phyloP scores from a whole-genome alignment of 495 filamentous ascomycete species.

The Friedmanniomyces endolithicus region DNA sequence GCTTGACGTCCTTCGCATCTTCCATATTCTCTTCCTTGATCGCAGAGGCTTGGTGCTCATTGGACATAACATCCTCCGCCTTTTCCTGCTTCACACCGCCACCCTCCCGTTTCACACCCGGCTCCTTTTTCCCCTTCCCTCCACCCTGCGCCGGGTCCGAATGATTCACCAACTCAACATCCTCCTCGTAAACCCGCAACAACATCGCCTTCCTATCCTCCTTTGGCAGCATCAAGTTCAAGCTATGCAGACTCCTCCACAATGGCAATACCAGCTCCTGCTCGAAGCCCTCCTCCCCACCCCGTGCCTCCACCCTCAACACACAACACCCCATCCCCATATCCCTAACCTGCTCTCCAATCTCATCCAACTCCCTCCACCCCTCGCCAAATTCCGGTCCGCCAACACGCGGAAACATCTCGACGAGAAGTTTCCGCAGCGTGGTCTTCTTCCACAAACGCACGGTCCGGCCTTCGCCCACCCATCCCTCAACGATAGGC shows the following conservation, averaged over 20 bases:
- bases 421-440: constrained; percentile 63
- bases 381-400: constrained; percentile 34
- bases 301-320: constrained; percentile 61
- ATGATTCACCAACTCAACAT: constrained; percentile 23
- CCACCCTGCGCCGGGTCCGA: neutral
- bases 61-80: neutral
- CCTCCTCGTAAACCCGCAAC: constrained; percentile 78
- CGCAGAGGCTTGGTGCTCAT: neutral
- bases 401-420: constrained; percentile 84
- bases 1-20: neutral
- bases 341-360: constrained; percentile 66
- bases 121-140: neutral
- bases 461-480: constrained; percentile 67
- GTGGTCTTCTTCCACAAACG: constrained; percentile 61
- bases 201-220: constrained; percentile 89
- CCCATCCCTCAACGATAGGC: constrained; percentile 73
- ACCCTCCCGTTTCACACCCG: too few relatives aligned
- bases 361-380: constrained; percentile 70
- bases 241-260: constrained; percentile 73
- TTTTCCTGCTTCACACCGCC: neutral
- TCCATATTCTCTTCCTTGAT: neutral
- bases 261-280: constrained; percentile 79
- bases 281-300: constrained; percentile 55
- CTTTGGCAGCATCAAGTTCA: constrained; percentile 96
- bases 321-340: constrained; percentile 89